A percentile compares a stretch with the other conserved stretches of the same genome.
phyloP scores from a whole-genome alignment of 2,329 filamentous ascomycete species.

The Claviceps sp. region DNA sequence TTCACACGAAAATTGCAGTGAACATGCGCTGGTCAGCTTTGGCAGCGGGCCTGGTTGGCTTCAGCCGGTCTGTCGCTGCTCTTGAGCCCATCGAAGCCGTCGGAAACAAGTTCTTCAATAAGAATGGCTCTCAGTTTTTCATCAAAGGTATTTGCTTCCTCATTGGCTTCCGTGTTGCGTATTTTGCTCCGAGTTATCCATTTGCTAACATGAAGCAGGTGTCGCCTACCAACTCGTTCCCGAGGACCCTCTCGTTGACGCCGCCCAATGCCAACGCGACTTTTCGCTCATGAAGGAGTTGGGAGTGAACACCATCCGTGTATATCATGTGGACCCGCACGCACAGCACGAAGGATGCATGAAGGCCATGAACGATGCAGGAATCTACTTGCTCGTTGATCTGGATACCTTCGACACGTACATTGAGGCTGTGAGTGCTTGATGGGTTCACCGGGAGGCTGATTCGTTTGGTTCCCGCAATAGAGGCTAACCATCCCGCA shows the following conservation, averaged over 20 bases:
- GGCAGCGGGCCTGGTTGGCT: conserved; percentile 21
- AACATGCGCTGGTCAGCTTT: conserved; percentile 26
- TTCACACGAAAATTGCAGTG: neutral
- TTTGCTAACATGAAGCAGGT: conserved; percentile 30
- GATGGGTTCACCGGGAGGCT: neutral
- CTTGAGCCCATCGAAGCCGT: conserved; percentile 39
- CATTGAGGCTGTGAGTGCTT: conserved; percentile 42
- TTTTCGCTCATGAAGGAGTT: conserved; percentile 64
- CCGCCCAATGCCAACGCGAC: conserved; percentile 64
- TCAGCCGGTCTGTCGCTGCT: conserved; percentile 21
- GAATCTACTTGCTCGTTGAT: conserved; percentile 76
- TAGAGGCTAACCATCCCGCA: conserved; percentile 15
- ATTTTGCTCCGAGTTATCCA: neutral
- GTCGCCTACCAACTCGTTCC: conserved; percentile 54
- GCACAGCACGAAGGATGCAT: conserved; percentile 69
- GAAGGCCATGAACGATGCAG: conserved; percentile 62
- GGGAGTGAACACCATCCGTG: conserved; percentile 71
- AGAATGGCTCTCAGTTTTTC: conserved; percentile 69
- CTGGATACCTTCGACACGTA: conserved; percentile 63
- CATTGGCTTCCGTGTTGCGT: neutral
- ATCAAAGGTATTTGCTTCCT: conserved; percentile 53
- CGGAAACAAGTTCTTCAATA: conserved; percentile 76
- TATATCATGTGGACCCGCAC: conserved; percentile 70
- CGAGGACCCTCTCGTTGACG: conserved; percentile 64
- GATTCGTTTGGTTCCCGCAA: neutral